Base-by-base conservation (phyloP, 495 filamentous ascomycete genomes). In the Aspergillus ostianus region DNA sequence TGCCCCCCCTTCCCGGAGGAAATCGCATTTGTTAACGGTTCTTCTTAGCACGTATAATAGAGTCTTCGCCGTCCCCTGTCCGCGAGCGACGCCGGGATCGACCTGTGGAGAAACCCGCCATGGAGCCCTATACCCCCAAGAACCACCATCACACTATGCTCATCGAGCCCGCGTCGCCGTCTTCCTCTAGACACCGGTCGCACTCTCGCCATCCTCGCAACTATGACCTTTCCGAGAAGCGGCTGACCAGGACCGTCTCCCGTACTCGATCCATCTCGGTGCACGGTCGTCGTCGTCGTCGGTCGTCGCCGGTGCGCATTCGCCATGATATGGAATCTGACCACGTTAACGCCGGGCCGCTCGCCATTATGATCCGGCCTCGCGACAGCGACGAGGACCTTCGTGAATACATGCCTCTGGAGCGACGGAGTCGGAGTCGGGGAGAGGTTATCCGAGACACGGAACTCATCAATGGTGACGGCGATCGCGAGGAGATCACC, bases 361-460 rank as follows among this genome's bases (percentile, higher is more conserved):
- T 92, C 13, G 84, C 84, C 1, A 60, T 88, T 20, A 69, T 86
- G 4, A 75, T 84, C 17, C 81, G 78, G 10, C 78, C 77, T 36
- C 78, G 77, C 1, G 67, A 74, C 51, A 76, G 71, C 45, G 82
- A 85, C 29, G 74, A 80, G 41, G 83, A 84, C 52, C 80, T 89
- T 57, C 74, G 78, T 53, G 75, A 80, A n/a, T 84, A 88, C 61
- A 84, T 87, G 49, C 77, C 70, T 55, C 58, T 80, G 45, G 70
- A 79, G 67, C 70, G 79, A 59, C 71, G 76, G 64, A 69, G 73
- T 19, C 71, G 76, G 64, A 69, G 73, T 19, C 66, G 70, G 15
- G 71, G 72, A 48, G 74, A 78, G 17, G 67, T 75, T 41, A 72
- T 74, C 46, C 87, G 70, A 65, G 69, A 77, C 13, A 73, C 69